Evolutionary conservation across 2,329 filamentous ascomycete species (phyloP), one percentile per base, ranked within the genome.

Genomic region (Rutstroemia sp.): DNA sequence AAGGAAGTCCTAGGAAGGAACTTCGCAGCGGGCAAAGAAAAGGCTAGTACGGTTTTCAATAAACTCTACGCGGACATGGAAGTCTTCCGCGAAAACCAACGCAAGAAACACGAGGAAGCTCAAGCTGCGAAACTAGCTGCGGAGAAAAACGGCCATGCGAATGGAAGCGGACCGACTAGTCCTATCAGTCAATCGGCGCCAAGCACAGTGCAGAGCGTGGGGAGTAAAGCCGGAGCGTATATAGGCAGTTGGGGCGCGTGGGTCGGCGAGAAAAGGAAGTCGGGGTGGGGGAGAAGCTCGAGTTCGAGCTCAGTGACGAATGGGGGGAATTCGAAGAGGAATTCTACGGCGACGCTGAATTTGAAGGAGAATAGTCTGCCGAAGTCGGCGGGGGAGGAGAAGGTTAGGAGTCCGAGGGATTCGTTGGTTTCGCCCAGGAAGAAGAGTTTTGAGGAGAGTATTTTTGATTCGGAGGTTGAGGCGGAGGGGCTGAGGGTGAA

Each of bases 51-150:
- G 4, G 86, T 94, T 39, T 89, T 96, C 71, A 95, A 88, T 70
- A 91, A 84, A 66, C 77, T 97, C 27, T 97, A 95, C 77, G 82
- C 89, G 0, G 92, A 97, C 64, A 88, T 97, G 73, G 92, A 97
- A 71, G 75, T 82, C 2, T 81, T 90, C 73, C 79, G 89, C 14
- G 89, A 92, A 72, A 80, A 82, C 16, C 88, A 92, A 69, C 77
- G 82, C 56, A 84, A 81, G 65, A 76, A 78, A 51, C 74, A 78
- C 5, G 83, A 87, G 79, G 87, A 66, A 71, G 74, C 48, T 73
- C 75, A 61, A 72, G 68, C 52, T 39, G 52, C 34, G 16, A 54
- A 46, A 5, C 27, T 54, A 14, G 64, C 60, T 56, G 64, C 58
- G 19, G 65, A 63, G 58, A 57, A 57, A 51, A 60, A 66, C 49